Conservation (phyloP, 2,329 filamentous ascomycete genomes). For the Pyrenophora tritici-repentis region DNA sequence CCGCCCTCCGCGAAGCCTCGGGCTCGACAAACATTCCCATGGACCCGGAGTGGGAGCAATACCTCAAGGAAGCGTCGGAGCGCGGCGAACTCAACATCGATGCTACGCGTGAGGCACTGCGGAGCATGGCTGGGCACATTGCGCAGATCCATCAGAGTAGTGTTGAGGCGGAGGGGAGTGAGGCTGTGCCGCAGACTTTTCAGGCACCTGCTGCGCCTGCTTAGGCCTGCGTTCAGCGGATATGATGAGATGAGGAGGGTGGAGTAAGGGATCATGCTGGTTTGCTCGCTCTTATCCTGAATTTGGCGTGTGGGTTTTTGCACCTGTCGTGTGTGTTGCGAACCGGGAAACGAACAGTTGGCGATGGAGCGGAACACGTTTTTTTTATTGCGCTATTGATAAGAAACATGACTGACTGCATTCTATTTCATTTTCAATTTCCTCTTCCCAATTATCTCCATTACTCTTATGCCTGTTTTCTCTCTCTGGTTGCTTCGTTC, state of each 20-base stretch:
- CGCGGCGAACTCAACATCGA: slow-evolving; percentile 55
- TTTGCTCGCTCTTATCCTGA: not conserved
- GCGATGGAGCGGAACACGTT: too few species aligned
- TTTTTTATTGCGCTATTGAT: too few species aligned
- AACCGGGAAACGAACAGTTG: not conserved
- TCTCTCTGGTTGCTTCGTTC: too few species aligned
- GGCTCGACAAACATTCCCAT: slow-evolving; percentile 58
- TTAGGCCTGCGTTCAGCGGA: slow-evolving; percentile 9
- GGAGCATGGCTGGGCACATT: slow-evolving; percentile 38
- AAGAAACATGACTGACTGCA: too few species aligned
- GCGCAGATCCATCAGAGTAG: slow-evolving; percentile 29
- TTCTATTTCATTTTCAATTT: too few species aligned
- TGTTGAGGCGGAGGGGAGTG: slow-evolving; percentile 15
- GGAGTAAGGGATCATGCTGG: too few species aligned
- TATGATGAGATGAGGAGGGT: not conserved
- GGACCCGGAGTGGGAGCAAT: slow-evolving; percentile 76
- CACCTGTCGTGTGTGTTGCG: too few species aligned
- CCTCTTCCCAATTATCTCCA: not conserved
- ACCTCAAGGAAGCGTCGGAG: slow-evolving; percentile 72
- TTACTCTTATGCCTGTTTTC: not conserved
- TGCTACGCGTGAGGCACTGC: slow-evolving; percentile 38
- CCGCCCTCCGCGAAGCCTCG: slow-evolving; percentile 60
- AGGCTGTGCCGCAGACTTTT: slow-evolving; percentile 9
- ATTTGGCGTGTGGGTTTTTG: not conserved
- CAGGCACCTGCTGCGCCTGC: slow-evolving; percentile 29